A percentile compares a stretch with the other conserved stretches of the same genome.
Evolutionary conservation across 441 rosid species (phyloP).

Genomic region (Populus hybrid): DNA sequence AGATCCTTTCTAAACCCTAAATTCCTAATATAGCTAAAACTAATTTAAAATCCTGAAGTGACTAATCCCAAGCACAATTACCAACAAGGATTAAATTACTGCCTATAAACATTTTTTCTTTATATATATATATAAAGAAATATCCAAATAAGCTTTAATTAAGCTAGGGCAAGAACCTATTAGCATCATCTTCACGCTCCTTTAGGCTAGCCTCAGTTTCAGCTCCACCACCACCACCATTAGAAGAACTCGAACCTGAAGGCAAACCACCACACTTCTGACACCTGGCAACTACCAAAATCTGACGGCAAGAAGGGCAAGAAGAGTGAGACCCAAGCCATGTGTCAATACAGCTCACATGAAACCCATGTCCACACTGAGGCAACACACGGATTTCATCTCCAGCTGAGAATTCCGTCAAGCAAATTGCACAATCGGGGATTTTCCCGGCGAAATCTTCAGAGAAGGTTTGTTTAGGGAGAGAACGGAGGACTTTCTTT

Average conservation of each 20-base stretch:
- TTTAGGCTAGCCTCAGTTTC: constrained; percentile 44
- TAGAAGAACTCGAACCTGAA: constrained; percentile 24
- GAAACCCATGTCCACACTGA: constrained; percentile 92
- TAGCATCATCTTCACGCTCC: constrained; percentile 44
- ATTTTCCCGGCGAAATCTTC: constrained; percentile 36
- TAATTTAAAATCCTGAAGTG: background rate
- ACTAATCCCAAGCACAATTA: background rate
- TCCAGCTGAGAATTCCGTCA: constrained; percentile 39
- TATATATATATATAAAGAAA: too few relatives aligned
- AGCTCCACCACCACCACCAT: constrained; percentile 5
- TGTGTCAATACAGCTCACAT: constrained; percentile 79
- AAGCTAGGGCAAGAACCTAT: constrained; percentile 51
- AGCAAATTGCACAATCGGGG: constrained; percentile 55
- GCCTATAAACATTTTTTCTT: background rate
- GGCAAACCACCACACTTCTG: constrained; percentile 75
- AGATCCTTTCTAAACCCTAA: background rate
- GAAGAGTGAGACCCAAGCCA: constrained; percentile 96
- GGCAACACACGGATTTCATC: constrained; percentile 83
- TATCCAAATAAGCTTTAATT: background rate
- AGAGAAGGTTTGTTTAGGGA: constrained; percentile 52
- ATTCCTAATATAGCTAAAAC: background rate
- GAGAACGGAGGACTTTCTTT: constrained; percentile 74
- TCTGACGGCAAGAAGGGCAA: constrained; percentile 95
- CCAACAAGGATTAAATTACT: background rate
- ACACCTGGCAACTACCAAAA: constrained; percentile 58